Evolutionary conservation across 75 land plant genomes (phyloP).

Genomic region (Picea sitchensis): DNA sequence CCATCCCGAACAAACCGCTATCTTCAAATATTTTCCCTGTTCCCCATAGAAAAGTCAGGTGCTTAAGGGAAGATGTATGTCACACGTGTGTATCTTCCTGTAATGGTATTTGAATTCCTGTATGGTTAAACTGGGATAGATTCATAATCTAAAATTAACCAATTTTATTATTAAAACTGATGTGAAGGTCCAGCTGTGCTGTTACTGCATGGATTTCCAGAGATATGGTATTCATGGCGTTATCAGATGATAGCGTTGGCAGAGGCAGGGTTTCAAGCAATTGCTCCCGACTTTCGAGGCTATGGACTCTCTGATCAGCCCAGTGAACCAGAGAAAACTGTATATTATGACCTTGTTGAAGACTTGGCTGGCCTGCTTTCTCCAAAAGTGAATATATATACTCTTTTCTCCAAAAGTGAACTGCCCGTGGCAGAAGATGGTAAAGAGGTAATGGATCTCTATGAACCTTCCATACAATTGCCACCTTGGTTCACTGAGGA

Average conservation of each 20-base stretch:
- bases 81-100: too few relatives aligned
- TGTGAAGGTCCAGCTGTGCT: conserved; percentile 37
- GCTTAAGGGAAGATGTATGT: too few relatives aligned
- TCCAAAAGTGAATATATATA: conserved; percentile 55
- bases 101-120: too few relatives aligned
- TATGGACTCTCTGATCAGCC: conserved; percentile 58
- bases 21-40: too few relatives aligned
- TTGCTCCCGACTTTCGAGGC: conserved; percentile 65
- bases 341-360: conserved; percentile 36
- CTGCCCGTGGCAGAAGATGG: conserved; percentile 39
- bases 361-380: conserved; percentile 65
- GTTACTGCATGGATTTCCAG: conserved; percentile 79
- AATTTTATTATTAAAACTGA: too few relatives aligned
- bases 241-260: conserved; percentile 70
- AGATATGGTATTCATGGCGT: conserved; percentile 83
- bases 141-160: too few relatives aligned
- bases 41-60: too few relatives aligned
- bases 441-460: conserved; percentile 60
- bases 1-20: background rate
- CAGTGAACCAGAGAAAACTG: conserved; percentile 37
- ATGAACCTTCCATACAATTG: conserved; percentile 36
- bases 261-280: conserved; percentile 58
- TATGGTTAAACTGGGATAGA: too few relatives aligned
- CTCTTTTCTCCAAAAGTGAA: conserved; percentile 47
- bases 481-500: conserved; percentile 62